Evolutionary conservation across 2,329 filamentous ascomycete genomes (phyloP).

Genomic region (Penicillium decumbens): DNA sequence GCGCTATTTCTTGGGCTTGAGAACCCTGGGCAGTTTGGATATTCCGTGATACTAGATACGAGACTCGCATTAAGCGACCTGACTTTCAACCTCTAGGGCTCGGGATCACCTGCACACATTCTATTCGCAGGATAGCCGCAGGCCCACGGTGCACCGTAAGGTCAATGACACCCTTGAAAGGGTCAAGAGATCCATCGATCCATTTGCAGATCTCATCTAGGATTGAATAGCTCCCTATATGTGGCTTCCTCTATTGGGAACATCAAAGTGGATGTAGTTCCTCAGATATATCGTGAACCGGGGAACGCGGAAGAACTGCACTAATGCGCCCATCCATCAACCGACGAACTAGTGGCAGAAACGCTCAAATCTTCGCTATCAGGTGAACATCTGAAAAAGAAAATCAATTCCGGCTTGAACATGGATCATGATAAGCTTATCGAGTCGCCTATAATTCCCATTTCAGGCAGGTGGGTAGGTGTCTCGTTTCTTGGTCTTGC

Average conservation of each 20-base stretch:
- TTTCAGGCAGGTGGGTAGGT: neutral
- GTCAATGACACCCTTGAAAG: neutral
- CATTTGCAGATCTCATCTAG: constrained; percentile 3
- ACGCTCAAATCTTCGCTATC: neutral
- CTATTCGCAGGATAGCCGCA: neutral
- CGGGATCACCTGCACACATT: neutral
- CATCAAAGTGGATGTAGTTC: neutral
- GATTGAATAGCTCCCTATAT: neutral
- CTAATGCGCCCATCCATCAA: neutral
- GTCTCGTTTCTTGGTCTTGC: neutral
- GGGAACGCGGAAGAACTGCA: neutral
- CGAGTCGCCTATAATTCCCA: neutral
- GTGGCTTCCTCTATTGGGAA: neutral
- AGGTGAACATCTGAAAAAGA: no score
- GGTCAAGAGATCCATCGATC: neutral
- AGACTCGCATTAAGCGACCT: neutral
- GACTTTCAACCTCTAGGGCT: neutral
- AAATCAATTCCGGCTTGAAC: neutral
- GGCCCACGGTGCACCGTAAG: no score
- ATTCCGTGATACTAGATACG: neutral
- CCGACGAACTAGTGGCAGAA: neutral
- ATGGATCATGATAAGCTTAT: neutral
- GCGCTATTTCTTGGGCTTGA: neutral
- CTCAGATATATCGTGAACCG: neutral
- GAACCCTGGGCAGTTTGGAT: neutral